Percentiles rank a stretch among this genome's conserved stretches.
Evolutionary conservation across 2,329 filamentous ascomycete species (phyloP).

Genomic region (Didymella segeticola): DNA sequence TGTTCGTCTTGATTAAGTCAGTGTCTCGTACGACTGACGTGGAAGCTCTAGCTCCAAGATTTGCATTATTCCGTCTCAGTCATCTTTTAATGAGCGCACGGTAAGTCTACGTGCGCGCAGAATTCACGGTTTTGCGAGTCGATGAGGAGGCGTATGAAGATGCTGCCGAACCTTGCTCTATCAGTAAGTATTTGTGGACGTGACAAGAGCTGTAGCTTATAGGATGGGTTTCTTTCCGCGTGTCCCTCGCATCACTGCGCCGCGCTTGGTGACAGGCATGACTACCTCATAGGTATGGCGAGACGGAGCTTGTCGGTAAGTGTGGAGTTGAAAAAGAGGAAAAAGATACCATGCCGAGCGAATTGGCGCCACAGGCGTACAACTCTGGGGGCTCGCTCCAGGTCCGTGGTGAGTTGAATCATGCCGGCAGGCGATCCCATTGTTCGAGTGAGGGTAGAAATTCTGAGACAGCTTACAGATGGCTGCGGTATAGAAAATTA

Average conservation of each 20-base stretch:
- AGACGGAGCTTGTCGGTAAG: neutral
- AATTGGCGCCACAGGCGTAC: too few species aligned
- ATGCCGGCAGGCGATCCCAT: too few species aligned
- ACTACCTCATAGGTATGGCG: neutral
- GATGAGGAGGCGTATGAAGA: neutral
- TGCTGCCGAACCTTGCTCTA: neutral
- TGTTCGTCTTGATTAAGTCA: neutral
- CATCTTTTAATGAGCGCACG: neutral
- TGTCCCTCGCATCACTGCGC: neutral
- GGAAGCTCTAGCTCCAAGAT: constrained; percentile 1
- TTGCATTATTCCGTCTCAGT: neutral
- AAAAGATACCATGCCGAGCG: too few species aligned
- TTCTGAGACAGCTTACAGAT: too few species aligned
- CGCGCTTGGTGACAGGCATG: neutral
- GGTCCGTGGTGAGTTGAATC: too few species aligned
- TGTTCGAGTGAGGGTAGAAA: too few species aligned
- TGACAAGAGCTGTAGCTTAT: neutral
- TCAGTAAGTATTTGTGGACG: neutral
- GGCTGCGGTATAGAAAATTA: too few species aligned
- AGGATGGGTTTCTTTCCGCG: neutral
- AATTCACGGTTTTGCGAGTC: constrained; percentile 1
- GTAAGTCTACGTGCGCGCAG: constrained; percentile 2
- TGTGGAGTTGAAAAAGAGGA: neutral
- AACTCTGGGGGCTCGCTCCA: too few species aligned
- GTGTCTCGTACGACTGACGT: neutral